A percentile compares a stretch with the other conserved stretches of the same genome.
Conservation (phyloP, 352 stramenopile species). For the Phytophthora vignae region DNA sequence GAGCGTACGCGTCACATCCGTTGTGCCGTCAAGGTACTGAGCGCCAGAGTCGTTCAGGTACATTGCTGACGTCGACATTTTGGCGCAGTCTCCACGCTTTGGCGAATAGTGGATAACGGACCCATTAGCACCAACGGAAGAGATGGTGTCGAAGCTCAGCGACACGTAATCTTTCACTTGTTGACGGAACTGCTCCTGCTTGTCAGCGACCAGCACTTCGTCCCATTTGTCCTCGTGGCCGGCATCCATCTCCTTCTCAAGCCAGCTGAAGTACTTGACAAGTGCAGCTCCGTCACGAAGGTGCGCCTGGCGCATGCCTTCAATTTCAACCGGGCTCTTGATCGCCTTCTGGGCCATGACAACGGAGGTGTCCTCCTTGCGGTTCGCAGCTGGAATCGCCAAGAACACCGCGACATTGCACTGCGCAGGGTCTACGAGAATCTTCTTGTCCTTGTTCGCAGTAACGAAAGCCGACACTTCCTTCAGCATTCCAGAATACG, state of each 20-base stretch:
- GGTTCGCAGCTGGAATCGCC: slow-evolving; percentile 72
- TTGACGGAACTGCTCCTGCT: slow-evolving; percentile 90
- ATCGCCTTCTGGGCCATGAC: slow-evolving; percentile 90
- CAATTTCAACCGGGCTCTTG: slow-evolving; percentile 96
- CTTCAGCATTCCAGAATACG: slow-evolving; percentile 60
- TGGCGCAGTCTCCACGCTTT: slow-evolving; percentile 78
- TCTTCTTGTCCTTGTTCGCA: slow-evolving; percentile 62
- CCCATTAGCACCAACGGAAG: slow-evolving; percentile 95
- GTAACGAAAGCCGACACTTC: slow-evolving; percentile 58
- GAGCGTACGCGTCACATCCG: slow-evolving; percentile 98
- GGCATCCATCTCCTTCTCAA: slow-evolving; percentile 78
- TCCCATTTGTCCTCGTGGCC: slow-evolving; percentile 68
- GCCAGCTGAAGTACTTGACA: slow-evolving; percentile 95
- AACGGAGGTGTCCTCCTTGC: slow-evolving; percentile 79
- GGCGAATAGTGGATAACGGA: slow-evolving; percentile 97
- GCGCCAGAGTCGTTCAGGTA: slow-evolving; percentile 99
- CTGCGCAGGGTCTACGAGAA: slow-evolving; percentile 82
- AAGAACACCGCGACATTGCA: slow-evolving; percentile 89
- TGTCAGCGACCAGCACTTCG: slow-evolving; percentile 91
- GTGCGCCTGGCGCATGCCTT: slow-evolving; percentile 95
- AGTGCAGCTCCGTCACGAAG: slow-evolving; percentile 96
- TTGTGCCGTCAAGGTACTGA: slow-evolving; percentile 99
- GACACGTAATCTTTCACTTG: slow-evolving; percentile 91
- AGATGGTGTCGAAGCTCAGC: slow-evolving; percentile 98
- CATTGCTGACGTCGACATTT: slow-evolving; percentile 93